These are phyloP conservation scores for Talaromyces liani DNA, from an alignment of 495 filamentous ascomycete genomes.

Conservation along the genomic window DNA sequence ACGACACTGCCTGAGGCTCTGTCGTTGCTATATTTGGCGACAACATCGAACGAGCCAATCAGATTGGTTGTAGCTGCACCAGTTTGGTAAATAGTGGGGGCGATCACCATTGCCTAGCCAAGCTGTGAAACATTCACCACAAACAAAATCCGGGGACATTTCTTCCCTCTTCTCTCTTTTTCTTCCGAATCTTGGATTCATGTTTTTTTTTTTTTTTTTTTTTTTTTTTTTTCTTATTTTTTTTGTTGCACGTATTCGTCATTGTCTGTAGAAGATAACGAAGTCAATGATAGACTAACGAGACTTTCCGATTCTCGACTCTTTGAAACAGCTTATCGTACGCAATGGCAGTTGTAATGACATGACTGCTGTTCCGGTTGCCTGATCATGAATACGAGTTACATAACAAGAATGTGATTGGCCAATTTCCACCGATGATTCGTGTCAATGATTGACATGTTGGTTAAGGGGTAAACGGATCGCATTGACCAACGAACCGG, in stretches of 20 bases:
- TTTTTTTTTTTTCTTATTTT: no score
- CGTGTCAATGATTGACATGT: neutral
- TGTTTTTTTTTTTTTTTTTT: no score
- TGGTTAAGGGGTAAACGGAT: neutral
- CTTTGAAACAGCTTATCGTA: no score
- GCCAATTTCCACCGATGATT: neutral
- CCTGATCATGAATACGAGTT: neutral
- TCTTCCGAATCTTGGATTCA: no score
- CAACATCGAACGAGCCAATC: neutral
- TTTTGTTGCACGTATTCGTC: no score
- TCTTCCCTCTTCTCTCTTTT: neutral
- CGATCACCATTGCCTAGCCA: neutral
- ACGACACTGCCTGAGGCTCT: neutral
- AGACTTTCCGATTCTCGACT: neutral
- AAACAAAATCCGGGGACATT: neutral
- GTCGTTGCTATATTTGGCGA: neutral
- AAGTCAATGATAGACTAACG: no score
- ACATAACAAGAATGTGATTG: neutral
- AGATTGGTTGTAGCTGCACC: neutral
- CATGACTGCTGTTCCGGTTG: no score
- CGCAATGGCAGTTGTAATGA: no score
- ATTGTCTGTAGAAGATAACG: no score
- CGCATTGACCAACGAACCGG: neutral
- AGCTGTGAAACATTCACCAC: neutral
- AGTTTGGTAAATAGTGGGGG: neutral